Base-by-base conservation (phyloP, 164 flowering plant genomes). In the Berberis thunbergii region DNA sequence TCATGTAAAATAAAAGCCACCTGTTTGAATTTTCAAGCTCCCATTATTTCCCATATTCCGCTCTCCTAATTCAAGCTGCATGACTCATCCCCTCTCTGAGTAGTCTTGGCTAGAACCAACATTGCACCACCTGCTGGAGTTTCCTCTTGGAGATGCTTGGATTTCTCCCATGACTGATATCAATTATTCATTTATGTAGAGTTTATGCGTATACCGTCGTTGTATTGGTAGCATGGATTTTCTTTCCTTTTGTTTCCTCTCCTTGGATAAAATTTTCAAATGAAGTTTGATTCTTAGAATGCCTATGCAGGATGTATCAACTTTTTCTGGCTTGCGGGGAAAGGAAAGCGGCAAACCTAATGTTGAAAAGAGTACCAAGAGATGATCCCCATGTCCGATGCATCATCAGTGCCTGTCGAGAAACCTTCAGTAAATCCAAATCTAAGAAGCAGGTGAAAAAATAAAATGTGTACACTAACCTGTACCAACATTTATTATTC, bases 251-350 rank as follows among this genome's bases (percentile, higher is more conserved):
- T 2, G 26, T 54, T 54, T 54, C 5, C 5, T 13, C 57, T 13
- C 13, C 38, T 13, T 54, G 8, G 6, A 4, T 46, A 4, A 46
- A n/a, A 4, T 46, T 46, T 4, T 46, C 49, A 0, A 46, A 4
- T 46, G 49, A 46, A 53, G 26, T 39, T 6, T 48, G 41, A 13
- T 66, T 58, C 40, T 50, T 64, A 43, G 56, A 60, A 57, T 66
- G 49, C 43, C 26, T 72, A 45, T 73, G 79, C 83, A 92, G 98
- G 79, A 87, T 89, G 97, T 87, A 86, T 74, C 89, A 92, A 65
- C 91, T 75, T 11, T 80, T 83, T 67, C 65, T 86, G 77, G 93
- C 88, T 68, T 69, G 80, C 46, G 88, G 93, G 11, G 80, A 81
- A 53, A 59, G 9, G 40, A 72, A 79, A 54, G 68, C 81, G 54